Base-by-base conservation (phyloP, 352 stramenopile genomes). In the Phytophthora sansomeana region DNA sequence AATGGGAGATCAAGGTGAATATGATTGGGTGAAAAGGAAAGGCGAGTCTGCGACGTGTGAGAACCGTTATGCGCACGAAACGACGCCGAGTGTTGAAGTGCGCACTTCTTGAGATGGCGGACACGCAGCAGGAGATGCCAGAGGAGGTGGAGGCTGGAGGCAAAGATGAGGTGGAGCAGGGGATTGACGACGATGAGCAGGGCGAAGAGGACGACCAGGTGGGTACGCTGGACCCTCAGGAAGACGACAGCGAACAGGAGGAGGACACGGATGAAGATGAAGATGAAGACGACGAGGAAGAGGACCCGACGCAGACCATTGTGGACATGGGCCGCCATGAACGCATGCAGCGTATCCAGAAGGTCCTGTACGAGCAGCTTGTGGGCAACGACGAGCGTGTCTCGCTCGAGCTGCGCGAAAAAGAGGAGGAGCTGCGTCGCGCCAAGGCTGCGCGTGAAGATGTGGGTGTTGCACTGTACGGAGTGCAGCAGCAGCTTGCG, bases 401-500 rank as follows among this genome's bases (percentile, higher is more conserved):
- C 24, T 78, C 77, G 41, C 75, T 93, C 10, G 86, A 94, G 55
- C 68, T 94, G 38, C 84, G 84, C 17, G 84, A 93, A 56, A 92
- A 90, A 52, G 83, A 93, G 44, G 86, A 92, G 39, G 86, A 94
- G 46, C 67, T 93, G 4, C 75, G 77, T 38, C 80, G 85, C 8
- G 69, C 85, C 36, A 92, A 91, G 63, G 67, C 81, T 46, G 64
- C 77, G 36, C 87, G 95, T 17, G 95, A 98, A 70, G 82, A 96
- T 60, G 75, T 96, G 5, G 95, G 94, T 58, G 93, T 98, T 42
- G 77, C 95, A 52, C 75, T 99, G 26, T 98, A 99, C 61, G 90
- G 91, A 16, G 81, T 98, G 54, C 96, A 99, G 66, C 95, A 98
- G 63, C 96, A 98, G 64, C 85, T 99, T 5, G 93, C 95, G 16